Evolutionary conservation across 2,329 filamentous ascomycete species (phyloP).

Genomic region (Pseudogymnoascus sp.): DNA sequence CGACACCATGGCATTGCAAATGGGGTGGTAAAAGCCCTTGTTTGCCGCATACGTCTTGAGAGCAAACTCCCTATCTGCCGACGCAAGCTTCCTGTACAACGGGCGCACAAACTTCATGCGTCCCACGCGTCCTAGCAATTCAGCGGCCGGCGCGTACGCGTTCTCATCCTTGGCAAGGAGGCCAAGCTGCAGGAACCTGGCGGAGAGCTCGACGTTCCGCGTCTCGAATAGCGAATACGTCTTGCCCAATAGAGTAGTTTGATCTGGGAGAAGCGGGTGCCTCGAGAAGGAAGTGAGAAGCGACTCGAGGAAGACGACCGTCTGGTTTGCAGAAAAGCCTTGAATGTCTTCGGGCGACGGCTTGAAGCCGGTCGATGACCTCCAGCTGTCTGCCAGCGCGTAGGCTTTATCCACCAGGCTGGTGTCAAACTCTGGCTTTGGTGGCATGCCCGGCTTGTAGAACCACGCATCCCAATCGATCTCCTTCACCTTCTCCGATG

Average conservation of each 20-base stretch:
- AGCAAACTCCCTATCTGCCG: slow-evolving; percentile 66
- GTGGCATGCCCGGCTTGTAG: slow-evolving; percentile 79
- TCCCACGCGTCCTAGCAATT: slow-evolving; percentile 73
- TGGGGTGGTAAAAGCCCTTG: slow-evolving; percentile 90
- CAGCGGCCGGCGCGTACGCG: slow-evolving; percentile 62
- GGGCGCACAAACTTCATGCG: slow-evolving; percentile 97
- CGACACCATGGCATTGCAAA: slow-evolving; percentile 77
- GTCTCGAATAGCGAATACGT: slow-evolving; percentile 68
- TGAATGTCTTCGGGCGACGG: slow-evolving; percentile 63
- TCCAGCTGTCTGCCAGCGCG: slow-evolving; percentile 73
- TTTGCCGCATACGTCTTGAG: slow-evolving; percentile 79
- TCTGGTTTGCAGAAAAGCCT: slow-evolving; percentile 75
- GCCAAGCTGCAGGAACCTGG: slow-evolving; percentile 72
- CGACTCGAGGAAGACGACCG: slow-evolving; percentile 80
- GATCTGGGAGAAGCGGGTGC: slow-evolving; percentile 53
- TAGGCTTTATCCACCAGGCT: slow-evolving; percentile 81
- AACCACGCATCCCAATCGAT: slow-evolving; percentile 90
- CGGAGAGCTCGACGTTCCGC: slow-evolving; percentile 78
- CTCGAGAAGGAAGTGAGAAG: slow-evolving; percentile 54
- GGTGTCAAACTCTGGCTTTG: slow-evolving; percentile 87
- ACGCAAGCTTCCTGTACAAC: slow-evolving; percentile 68
- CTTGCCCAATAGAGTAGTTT: slow-evolving; percentile 64
- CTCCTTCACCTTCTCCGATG: slow-evolving; percentile 53
- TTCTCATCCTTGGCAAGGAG: slow-evolving; percentile 64
- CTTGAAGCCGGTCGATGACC: slow-evolving; percentile 52